Conservation (phyloP, 2,329 filamentous ascomycete genomes). For the Colletotrichum theobromicola region DNA sequence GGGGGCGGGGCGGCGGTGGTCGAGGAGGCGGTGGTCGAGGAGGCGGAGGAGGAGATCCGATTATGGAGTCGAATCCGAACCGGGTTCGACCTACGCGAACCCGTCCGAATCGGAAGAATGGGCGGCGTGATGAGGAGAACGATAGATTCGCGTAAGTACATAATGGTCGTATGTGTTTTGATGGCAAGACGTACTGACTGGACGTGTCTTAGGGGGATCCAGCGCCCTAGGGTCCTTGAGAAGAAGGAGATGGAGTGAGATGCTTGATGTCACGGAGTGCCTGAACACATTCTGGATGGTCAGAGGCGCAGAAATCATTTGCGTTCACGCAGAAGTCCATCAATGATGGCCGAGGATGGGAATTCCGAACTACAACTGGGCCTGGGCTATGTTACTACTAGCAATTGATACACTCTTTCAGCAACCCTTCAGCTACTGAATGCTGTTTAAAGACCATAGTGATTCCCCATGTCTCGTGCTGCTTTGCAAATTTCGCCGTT, state of each 20-base stretch:
- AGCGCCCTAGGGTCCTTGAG: not conserved
- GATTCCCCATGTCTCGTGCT: no score
- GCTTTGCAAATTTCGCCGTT: no score
- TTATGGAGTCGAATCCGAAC: not conserved
- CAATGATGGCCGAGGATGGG: no score
- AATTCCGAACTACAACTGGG: no score
- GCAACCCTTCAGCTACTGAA: no score
- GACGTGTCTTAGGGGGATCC: not conserved
- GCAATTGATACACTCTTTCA: no score
- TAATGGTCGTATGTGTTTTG: not conserved
- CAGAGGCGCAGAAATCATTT: no score
- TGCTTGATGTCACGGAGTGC: not conserved
- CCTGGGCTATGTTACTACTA: no score
- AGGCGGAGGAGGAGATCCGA: not conserved
- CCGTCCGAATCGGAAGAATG: not conserved
- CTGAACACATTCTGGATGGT: no score
- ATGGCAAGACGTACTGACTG: not conserved
- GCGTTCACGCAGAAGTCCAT: no score
- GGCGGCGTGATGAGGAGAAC: not conserved
- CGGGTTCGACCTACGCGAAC: accelerated
- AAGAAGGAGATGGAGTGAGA: not conserved
- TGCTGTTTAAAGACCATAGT: no score
- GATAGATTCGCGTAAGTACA: not conserved
- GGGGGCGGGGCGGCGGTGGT: not conserved
- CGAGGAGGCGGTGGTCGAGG: not conserved